Evolutionary conservation across 140 eudicot genomes (phyloP).

Genomic region (Stevia rebaudiana): DNA sequence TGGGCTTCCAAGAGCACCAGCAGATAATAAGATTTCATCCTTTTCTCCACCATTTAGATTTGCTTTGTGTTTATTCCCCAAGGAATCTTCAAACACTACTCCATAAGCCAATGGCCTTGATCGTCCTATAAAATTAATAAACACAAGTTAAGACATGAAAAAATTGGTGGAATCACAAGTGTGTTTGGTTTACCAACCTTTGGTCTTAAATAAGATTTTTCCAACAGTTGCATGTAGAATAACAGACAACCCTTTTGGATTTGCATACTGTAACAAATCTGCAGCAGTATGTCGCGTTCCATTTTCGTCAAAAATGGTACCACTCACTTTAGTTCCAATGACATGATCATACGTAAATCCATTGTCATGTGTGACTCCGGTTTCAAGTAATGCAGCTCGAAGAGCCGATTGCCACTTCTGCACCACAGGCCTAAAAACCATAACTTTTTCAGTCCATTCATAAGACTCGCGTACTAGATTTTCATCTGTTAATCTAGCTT

Average conservation of each 20-base stretch:
- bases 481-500: constrained; percentile 1
- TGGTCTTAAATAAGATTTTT: constrained; percentile 3
- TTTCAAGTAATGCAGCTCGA: background rate
- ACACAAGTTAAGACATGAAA: no score
- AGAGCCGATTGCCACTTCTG: background rate
- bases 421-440: background rate
- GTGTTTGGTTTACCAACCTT: background rate
- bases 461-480: background rate
- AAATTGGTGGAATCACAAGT: no score
- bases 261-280: constrained; percentile 11
- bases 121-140: background rate
- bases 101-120: constrained; percentile 2
- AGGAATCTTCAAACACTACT: background rate
- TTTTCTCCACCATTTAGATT: background rate
- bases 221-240: background rate
- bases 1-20: constrained; percentile 18
- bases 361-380: constrained; percentile 8
- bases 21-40: constrained; percentile 2
- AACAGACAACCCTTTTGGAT: background rate
- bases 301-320: background rate
- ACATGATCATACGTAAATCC: constrained; percentile 5
- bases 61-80: background rate
- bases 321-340: constrained; percentile 1
- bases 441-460: background rate
- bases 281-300: constrained; percentile 8